phyloP scores from a whole-genome alignment of 75 land plant species.

The Chamaecyparis obtusa region DNA sequence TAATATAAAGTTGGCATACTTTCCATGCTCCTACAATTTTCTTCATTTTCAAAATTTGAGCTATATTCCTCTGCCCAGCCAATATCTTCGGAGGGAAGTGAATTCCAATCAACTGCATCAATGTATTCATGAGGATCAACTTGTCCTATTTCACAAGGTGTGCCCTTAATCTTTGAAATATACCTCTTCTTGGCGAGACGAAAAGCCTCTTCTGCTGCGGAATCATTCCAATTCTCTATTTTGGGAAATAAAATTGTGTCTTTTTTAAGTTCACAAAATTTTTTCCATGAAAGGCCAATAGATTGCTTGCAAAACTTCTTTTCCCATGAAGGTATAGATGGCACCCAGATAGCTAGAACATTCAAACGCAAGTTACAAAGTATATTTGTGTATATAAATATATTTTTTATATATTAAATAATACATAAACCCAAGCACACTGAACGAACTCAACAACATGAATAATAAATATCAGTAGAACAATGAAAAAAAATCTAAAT shows the following conservation, averaged over 20 bases:
- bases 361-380: not conserved
- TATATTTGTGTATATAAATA: not conserved
- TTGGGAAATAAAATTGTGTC: conserved; percentile 15
- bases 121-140: conserved; percentile 54
- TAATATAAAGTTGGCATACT: not conserved
- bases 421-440: no score
- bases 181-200: conserved; percentile 41
- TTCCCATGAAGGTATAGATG: conserved; percentile 44
- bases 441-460: no score
- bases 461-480: no score
- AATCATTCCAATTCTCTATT: conserved; percentile 57
- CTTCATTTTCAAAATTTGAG: not conserved
- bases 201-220: conserved; percentile 58
- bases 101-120: conserved; percentile 46
- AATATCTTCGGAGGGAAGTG: no score
- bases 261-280: conserved; percentile 34
- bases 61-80: conserved; percentile 24
- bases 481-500: no score
- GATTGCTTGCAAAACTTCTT: conserved; percentile 29
- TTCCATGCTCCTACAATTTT: not conserved
- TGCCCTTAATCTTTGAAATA: conserved; percentile 34
- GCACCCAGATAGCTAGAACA: not conserved
- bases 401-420: no score
- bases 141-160: conserved; percentile 25
- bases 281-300: conserved; percentile 39